Percentiles rank a stretch among this genome's conserved stretches.
Evolutionary conservation across 192 early-diverging fungal species (phyloP).

Genomic region (Linnemannia exigua): DNA sequence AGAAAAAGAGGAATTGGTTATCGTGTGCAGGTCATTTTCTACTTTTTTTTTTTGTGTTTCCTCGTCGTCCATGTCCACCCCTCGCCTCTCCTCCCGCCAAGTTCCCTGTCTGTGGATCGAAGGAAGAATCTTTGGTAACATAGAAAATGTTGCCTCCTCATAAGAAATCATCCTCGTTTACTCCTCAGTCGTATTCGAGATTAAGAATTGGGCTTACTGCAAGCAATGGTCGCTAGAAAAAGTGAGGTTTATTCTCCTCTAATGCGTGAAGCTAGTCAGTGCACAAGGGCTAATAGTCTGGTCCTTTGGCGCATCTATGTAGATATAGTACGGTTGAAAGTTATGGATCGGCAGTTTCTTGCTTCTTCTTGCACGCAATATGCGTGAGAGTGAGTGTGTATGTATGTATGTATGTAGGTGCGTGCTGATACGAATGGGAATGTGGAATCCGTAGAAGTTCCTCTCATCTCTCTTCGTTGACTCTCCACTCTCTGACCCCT

Average conservation of each 20-base stretch:
- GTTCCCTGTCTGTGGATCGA: not conserved
- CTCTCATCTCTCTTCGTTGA: not conserved
- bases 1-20: not conserved
- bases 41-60: not conserved
- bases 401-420: not conserved
- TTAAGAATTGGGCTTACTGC: constrained; percentile 20
- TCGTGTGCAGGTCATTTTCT: not conserved
- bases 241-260: not conserved
- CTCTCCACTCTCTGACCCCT: not conserved
- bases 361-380: not conserved
- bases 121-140: too few species aligned
- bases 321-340: not conserved
- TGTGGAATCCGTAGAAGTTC: constrained; percentile 1
- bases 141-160: not conserved
- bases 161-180: not conserved
- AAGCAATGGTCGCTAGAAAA: not conserved
- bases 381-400: not conserved
- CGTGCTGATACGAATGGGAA: not conserved
- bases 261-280: not conserved
- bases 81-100: not conserved
- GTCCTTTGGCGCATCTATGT: too few species aligned
- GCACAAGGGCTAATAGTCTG: not conserved
- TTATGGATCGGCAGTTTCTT: not conserved
- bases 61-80: not conserved
- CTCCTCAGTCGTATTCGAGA: constrained; percentile 36